Evolutionary conservation across 2,329 filamentous ascomycete species (phyloP), one percentile per base, ranked within the genome.

Genomic region (Colletotrichum horii): DNA sequence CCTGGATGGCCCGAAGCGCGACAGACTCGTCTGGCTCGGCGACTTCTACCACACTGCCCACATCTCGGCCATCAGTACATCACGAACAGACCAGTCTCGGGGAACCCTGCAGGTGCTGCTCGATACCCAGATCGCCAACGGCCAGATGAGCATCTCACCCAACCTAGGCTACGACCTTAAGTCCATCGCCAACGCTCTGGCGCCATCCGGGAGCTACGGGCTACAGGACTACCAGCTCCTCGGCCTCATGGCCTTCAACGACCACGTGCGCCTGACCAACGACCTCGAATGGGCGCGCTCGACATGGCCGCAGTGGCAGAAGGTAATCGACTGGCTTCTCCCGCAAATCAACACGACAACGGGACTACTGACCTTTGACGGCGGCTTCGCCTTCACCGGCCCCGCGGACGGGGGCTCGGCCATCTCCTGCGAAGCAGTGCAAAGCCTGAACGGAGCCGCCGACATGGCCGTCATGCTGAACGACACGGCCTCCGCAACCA

Each of bases 21-120:
- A 92, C 78, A 85, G 90, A 5, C 83, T 90, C 14, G 88, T 93
- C 2, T 93, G 91, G 90, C 88, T 91, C 11, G 91, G 91, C 1
- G 91, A 93, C 78, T 86, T 86, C 69, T 83, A 83, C 55, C 85
- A 87, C 76, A 87, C 86, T 0, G 78, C 82, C 2, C 80, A 82
- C 14, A 81, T 87, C 22, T 78, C 87, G 14, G 80, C 79, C 0
- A 79, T 80, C 2, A 84, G 81, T 9, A 87, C 85, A 2, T 78
- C 80, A 14, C 80, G 83, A 6, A 80, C 75, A n/a, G 84, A 86
- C 28, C 79, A 83, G 22, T 75, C 84, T 4, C 66, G 81, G 1
- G 84, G 84, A 3, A 84, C 81, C 0, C 79, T 87, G 22, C 76
- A 83, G 12, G 81, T 79, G 15, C 71, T 81, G 3, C 76, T 86